Percentiles rank a stretch among this genome's conserved stretches.
Conservation (phyloP, 2,329 filamentous ascomycete genomes). For the Didymella keratinophila region DNA sequence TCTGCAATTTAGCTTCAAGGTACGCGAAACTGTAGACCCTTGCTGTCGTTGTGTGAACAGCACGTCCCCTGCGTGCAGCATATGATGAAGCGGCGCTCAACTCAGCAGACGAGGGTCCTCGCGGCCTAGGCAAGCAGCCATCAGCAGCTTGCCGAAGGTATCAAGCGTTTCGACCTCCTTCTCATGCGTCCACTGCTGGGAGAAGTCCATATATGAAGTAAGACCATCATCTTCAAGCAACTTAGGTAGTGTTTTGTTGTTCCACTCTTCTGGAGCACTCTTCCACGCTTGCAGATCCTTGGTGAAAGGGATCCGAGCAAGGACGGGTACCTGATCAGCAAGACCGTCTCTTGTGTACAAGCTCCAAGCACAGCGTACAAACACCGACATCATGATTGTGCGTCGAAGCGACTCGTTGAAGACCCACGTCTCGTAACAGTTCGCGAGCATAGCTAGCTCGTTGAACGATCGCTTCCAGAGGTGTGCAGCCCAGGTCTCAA, state of each 20-base stretch:
- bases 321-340: conserved; percentile 34
- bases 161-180: conserved; percentile 23
- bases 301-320: conserved; percentile 33
- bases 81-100: conserved; percentile 1
- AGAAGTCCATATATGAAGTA: conserved; percentile 36
- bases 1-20: conserved; percentile 4
- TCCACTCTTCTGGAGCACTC: conserved; percentile 23
- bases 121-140: conserved; percentile 36
- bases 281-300: conserved; percentile 30
- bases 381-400: conserved; percentile 40
- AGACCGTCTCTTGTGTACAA: conserved; percentile 29
- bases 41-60: background rate
- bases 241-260: conserved; percentile 5
- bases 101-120: conserved; percentile 31
- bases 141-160: conserved; percentile 35
- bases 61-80: background rate
- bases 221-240: conserved; percentile 24
- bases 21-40: background rate
- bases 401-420: conserved; percentile 43
- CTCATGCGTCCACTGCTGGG: conserved; percentile 23
- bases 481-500: conserved; percentile 38
- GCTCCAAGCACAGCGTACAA: conserved; percentile 37
- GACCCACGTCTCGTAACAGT: conserved; percentile 27
- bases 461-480: conserved; percentile 38
- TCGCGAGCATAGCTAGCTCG: conserved; percentile 3